These are phyloP conservation scores for Clohesyomyces aquaticus DNA, from an alignment of 495 filamentous ascomycete species.

Conservation along the genomic window DNA sequence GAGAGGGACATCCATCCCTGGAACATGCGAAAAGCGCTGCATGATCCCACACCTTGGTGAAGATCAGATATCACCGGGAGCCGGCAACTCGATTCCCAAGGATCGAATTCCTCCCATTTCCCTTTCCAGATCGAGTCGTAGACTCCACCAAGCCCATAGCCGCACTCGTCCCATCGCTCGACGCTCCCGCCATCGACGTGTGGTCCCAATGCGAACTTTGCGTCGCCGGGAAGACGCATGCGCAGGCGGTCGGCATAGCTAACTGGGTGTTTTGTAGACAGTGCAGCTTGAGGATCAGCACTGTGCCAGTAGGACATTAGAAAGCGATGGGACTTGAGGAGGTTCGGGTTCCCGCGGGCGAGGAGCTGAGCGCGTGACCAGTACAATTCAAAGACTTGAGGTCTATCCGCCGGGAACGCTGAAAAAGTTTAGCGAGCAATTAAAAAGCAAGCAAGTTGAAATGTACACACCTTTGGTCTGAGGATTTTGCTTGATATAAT, in stretches of 20 bases:
- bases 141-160: constrained; percentile 70
- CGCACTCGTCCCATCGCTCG: constrained; percentile 82
- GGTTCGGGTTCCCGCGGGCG: constrained; percentile 71
- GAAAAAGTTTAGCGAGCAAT: not conserved
- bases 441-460: not conserved
- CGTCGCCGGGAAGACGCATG: constrained; percentile 75
- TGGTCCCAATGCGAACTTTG: constrained; percentile 80
- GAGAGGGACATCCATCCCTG: constrained; percentile 90
- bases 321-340: constrained; percentile 70
- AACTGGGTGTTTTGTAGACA: constrained; percentile 66
- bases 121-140: constrained; percentile 76
- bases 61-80: constrained; percentile 71
- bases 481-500: constrained; percentile 49
- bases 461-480: constrained; percentile 45
- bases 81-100: constrained; percentile 75
- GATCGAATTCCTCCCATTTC: constrained; percentile 79
- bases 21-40: constrained; percentile 83
- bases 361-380: constrained; percentile 79
- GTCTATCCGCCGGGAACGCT: constrained; percentile 60
- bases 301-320: constrained; percentile 78
- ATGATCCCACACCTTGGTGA: constrained; percentile 81
- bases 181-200: constrained; percentile 84
- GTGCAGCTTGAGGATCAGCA: constrained; percentile 59
- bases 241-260: constrained; percentile 82
- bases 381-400: constrained; percentile 86